Conservation (phyloP, 2,329 filamentous ascomycete species). For the Fusarium ramigenum region DNA sequence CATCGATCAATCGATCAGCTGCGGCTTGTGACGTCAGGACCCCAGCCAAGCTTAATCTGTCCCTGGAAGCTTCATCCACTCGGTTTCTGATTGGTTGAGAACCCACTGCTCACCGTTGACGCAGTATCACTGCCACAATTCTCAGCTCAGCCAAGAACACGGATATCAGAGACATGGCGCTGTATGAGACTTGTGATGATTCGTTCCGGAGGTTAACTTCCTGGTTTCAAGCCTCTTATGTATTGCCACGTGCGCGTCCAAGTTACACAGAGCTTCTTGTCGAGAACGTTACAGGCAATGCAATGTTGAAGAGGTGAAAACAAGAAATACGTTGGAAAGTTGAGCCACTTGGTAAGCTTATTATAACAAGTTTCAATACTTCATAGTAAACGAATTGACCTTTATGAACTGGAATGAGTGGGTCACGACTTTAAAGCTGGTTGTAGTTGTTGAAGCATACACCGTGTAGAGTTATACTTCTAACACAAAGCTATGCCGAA, state of each 20-base stretch:
- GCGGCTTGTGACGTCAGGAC: slow-evolving; percentile 26
- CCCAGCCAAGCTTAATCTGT: slow-evolving; percentile 8
- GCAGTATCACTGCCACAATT: slow-evolving; percentile 2
- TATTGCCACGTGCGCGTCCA: background rate
- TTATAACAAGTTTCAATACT: background rate
- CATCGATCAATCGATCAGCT: slow-evolving; percentile 21
- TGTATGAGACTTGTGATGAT: background rate
- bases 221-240: background rate
- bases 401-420: rapidly evolving
- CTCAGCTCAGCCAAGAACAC: slow-evolving; percentile 8
- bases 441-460: no score
- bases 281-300: no score
- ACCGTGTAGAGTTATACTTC: background rate
- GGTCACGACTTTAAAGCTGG: background rate
- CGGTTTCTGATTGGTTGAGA: slow-evolving; percentile 4
- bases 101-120: background rate
- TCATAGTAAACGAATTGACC: background rate
- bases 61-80: slow-evolving; percentile 28
- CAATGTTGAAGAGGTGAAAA: no score
- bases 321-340: background rate
- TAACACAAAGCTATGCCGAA: rapidly evolving
- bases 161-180: background rate
- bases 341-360: no score
- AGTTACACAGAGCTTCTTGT: no score
- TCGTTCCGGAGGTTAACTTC: slow-evolving; percentile 6